Evolutionary conservation across 176 grass and related monocot species (phyloP), one percentile per base, ranked within the genome.

Genomic region (Chloris gayana): DNA sequence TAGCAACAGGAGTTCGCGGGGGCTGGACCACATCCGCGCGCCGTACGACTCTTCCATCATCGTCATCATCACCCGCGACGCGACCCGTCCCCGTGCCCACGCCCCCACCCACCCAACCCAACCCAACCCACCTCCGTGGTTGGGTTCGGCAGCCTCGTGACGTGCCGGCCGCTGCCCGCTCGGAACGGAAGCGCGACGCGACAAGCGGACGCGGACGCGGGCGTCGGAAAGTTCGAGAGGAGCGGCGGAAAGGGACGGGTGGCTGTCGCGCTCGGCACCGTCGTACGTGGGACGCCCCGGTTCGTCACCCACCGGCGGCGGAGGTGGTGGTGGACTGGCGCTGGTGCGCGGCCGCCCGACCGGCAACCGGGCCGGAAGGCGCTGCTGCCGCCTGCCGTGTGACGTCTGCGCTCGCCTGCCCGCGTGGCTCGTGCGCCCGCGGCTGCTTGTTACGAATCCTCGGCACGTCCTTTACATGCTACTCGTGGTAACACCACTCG

Each of bases 171-270:
- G 41, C 41, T 42, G 41, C 41, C 41, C 9, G 41, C 41, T 9
- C 49, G 5, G 50, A 19, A 6, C 19, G 51, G 18, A 22, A 11
- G 19, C 10, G 18, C 6, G 46, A 29, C 14, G 73, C 67, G 33
- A 67, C 69, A 67, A 59, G 56, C 42, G 30, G 45, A 41, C 24
- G 37, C 50, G 30, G 65, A 41, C 32, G 27, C 50, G 85, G 15
- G 27, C 67, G 38, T 53, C 61, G 75, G 70, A 80, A 44, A 54
- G 69, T 63, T 75, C 76, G 76, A 84, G 70, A 84, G n/a, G n/a
- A 69, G 75, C 9, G 13, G 49, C 37, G 59, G 68, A 88, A 49
- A 74, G 81, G 38, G 81, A 74, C 75, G 73, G 57, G 19, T 62
- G 67, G n/a, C 64, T 38, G 35, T 32, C 38, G 34, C 67, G 37